These are phyloP conservation scores for Sugiyamaella sp. DNA, from an alignment of 1,139 yeast species.

Conservation along the genomic window DNA sequence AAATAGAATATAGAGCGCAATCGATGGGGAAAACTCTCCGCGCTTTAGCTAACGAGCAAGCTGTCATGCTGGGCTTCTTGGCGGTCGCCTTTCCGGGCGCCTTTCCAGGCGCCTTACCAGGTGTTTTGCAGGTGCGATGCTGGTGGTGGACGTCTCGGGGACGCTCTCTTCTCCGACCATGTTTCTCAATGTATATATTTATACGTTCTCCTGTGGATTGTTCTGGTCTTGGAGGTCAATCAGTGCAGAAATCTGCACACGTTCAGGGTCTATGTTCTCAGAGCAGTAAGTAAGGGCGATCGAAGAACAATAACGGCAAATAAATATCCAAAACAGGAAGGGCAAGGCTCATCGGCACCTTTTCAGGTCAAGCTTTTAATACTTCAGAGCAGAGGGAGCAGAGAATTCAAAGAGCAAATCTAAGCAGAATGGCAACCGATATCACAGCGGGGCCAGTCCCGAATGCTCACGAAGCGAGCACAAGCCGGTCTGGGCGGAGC, in stretches of 20 bases:
- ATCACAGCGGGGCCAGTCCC: no score
- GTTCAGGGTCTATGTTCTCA: no score
- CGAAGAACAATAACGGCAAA: neutral
- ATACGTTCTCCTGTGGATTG: neutral
- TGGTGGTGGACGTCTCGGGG: neutral
- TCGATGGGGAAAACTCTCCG: no score
- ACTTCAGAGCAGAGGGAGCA: neutral
- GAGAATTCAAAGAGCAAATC: no score
- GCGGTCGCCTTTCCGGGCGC: no score
- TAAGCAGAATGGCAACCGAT: no score
- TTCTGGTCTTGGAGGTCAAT: neutral
- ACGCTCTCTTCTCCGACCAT: neutral
- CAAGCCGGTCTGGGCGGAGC: conserved; percentile 4
- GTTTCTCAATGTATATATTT: neutral
- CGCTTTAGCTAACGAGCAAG: no score
- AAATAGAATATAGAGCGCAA: no score
- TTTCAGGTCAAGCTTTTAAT: neutral
- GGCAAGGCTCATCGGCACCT: neutral
- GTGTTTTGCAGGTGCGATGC: no score
- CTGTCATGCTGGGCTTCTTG: no score
- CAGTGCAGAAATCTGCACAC: neutral
- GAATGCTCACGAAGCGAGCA: conserved; percentile 7
- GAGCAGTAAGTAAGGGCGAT: no score
- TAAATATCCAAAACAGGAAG: neutral
- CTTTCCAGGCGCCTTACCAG: no score